These are phyloP conservation scores for Leccinum subspadiceum DNA, from an alignment of 1,284 basidiomycete species.

Conservation along the genomic window DNA sequence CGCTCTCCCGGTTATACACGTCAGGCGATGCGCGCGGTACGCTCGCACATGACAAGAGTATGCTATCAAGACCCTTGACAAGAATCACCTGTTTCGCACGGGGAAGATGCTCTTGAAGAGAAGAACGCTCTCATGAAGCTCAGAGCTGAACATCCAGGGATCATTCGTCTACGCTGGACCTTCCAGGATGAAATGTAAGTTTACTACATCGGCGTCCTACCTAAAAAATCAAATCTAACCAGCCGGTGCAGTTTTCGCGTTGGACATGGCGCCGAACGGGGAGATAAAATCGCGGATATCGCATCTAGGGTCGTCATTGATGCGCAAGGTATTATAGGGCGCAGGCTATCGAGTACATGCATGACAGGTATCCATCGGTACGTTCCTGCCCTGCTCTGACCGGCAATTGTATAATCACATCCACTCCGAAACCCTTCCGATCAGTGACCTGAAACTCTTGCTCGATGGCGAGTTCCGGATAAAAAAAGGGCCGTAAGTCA, in stretches of 20 bases:
- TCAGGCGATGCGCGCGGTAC: constrained; percentile 45
- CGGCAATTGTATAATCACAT: constrained; percentile 11
- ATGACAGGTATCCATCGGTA: constrained; percentile 82
- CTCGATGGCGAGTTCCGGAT: constrained; percentile 83
- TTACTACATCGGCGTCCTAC: neutral
- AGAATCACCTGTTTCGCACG: constrained; percentile 67
- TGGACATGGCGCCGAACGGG: constrained; percentile 86
- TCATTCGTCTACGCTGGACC: constrained; percentile 78
- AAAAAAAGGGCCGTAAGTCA: constrained; percentile 53
- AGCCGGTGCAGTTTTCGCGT: constrained; percentile 72
- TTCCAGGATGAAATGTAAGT: constrained; percentile 81
- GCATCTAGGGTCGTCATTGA: constrained; percentile 79
- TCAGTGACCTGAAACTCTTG: constrained; percentile 83
- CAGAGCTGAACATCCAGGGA: constrained; percentile 75
- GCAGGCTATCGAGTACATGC: constrained; percentile 88
- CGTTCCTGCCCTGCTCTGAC: constrained; percentile 15
- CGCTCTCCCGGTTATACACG: constrained; percentile 4
- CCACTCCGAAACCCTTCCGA: neutral
- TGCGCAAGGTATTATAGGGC: constrained; percentile 85
- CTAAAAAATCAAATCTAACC: neutral
- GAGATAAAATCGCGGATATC: constrained; percentile 83
- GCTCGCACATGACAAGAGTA: too few relatives aligned
- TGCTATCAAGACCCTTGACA: constrained; percentile 51
- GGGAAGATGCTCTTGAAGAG: constrained; percentile 66
- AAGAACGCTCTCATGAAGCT: constrained; percentile 62